phyloP scores from a whole-genome alignment of 257 asterid species.

The Jaltomata sinuosa region DNA sequence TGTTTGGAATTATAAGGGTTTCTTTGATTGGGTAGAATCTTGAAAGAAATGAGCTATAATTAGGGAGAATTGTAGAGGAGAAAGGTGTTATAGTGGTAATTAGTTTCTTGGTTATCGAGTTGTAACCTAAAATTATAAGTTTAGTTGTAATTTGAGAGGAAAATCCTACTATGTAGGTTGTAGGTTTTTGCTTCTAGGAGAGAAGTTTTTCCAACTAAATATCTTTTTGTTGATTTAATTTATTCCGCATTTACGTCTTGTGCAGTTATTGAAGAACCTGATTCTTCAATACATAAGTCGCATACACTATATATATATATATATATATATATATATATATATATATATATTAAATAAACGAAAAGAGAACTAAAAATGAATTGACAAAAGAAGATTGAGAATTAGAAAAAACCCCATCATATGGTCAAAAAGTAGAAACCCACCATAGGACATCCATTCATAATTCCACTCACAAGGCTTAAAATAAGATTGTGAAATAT shows the following conservation, averaged over 20 bases:
- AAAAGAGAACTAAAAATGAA: background rate
- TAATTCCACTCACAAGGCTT: constrained; percentile 22
- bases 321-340: too few species aligned
- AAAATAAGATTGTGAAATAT: constrained; percentile 10
- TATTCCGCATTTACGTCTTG: background rate
- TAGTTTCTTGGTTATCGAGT: background rate
- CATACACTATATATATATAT: too few species aligned
- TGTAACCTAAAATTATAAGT: background rate
- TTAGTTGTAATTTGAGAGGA: background rate
- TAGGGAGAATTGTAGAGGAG: background rate
- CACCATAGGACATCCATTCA: constrained; percentile 20
- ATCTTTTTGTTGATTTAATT: background rate
- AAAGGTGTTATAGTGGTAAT: background rate
- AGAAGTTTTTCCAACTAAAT: background rate
- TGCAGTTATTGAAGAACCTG: background rate
- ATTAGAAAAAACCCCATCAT: constrained; percentile 6
- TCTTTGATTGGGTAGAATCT: background rate
- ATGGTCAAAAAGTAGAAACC: constrained; percentile 25
- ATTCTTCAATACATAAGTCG: background rate
- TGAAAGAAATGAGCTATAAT: background rate
- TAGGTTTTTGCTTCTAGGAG: background rate
- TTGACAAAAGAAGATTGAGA: background rate
- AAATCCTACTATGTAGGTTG: background rate
- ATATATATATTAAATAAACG: too few species aligned
- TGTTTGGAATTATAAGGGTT: background rate